Percentiles rank a stretch among this genome's conserved stretches.
phyloP scores from a whole-genome alignment of 768 basidiomycete species.

The Neoboletus brunneissimus region DNA sequence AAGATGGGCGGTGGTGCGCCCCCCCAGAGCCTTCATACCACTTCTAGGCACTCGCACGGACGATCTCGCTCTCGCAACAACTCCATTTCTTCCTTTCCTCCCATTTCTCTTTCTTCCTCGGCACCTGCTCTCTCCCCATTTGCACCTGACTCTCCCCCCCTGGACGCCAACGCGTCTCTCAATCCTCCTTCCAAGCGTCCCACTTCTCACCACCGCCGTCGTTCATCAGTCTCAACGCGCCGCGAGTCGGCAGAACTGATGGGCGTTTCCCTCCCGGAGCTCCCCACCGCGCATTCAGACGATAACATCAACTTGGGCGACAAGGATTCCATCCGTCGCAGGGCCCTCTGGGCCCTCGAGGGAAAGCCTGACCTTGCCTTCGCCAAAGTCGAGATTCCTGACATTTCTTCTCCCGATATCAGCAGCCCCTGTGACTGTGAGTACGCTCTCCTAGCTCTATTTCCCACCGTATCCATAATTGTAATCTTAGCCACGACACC shows the following conservation, averaged over 20 bases:
- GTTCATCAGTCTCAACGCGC: constrained; percentile 86
- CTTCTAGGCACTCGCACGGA: constrained; percentile 34
- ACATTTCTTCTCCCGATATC: constrained; percentile 58
- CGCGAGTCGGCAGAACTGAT: constrained; percentile 89
- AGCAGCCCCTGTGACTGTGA: constrained; percentile 65
- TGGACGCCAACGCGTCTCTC: constrained; percentile 14
- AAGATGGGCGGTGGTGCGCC: constrained; percentile 51
- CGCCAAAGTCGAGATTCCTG: constrained; percentile 81
- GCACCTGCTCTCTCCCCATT: constrained; percentile 37
- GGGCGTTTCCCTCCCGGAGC: constrained; percentile 71
- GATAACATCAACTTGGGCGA: constrained; percentile 69
- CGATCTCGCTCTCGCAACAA: constrained; percentile 67
- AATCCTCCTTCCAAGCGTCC: constrained; percentile 45
- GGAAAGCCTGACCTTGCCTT: constrained; percentile 72
- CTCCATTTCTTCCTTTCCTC: constrained; percentile 41
- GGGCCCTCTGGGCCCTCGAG: constrained; percentile 85
- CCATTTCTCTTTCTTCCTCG: constrained; percentile 37
- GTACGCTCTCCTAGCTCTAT: constrained; percentile 29
- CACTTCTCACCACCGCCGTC: constrained; percentile 79
- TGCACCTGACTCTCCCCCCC: constrained; percentile 36
- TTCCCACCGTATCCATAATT: neutral
- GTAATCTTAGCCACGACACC: constrained; percentile 53
- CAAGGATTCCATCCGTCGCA: constrained; percentile 74
- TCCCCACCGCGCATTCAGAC: constrained; percentile 58
- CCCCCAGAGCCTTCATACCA: constrained; percentile 38